A percentile compares a stretch with the other conserved stretches of the same genome.
Conservation (phyloP, 2,329 filamentous ascomycete species). For the Ceratocystiopsis sp. region DNA sequence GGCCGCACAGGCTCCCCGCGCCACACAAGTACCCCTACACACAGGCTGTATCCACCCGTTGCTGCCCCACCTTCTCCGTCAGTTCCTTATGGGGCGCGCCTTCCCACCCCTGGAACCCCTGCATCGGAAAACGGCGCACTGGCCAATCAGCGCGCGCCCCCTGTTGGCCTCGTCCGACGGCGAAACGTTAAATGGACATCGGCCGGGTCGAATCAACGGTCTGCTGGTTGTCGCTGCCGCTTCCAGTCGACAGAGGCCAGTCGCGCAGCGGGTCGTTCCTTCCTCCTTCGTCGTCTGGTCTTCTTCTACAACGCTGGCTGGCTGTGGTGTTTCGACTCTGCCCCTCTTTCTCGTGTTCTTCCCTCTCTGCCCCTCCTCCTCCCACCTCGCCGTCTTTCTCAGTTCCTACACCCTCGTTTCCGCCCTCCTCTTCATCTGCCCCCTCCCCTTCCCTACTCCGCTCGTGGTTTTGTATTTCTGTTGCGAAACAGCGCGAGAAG, state of each 20-base stretch:
- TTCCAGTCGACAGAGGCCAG: slow-evolving; percentile 1
- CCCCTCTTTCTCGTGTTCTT: neutral
- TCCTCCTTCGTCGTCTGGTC: no score
- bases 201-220: no score
- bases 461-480: neutral
- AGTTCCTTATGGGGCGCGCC: slow-evolving; percentile 3
- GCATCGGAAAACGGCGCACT: neutral
- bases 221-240: neutral
- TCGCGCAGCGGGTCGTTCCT: no score
- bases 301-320: no score
- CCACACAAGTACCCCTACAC: neutral
- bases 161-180: neutral
- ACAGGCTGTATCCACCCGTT: neutral
- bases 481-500: neutral
- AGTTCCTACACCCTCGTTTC: neutral
- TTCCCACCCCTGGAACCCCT: slow-evolving; percentile 11
- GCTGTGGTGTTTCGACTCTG: no score
- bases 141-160: slow-evolving; percentile 6
- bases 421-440: neutral
- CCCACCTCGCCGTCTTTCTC: neutral
- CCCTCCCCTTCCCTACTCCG: neutral
- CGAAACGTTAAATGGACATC: no score
- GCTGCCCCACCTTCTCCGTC: neutral
- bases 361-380: neutral
- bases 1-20: neutral